These are phyloP conservation scores for Aspergillus neotritici DNA, from an alignment of 2,329 filamentous ascomycete species.

Conservation along the genomic window DNA sequence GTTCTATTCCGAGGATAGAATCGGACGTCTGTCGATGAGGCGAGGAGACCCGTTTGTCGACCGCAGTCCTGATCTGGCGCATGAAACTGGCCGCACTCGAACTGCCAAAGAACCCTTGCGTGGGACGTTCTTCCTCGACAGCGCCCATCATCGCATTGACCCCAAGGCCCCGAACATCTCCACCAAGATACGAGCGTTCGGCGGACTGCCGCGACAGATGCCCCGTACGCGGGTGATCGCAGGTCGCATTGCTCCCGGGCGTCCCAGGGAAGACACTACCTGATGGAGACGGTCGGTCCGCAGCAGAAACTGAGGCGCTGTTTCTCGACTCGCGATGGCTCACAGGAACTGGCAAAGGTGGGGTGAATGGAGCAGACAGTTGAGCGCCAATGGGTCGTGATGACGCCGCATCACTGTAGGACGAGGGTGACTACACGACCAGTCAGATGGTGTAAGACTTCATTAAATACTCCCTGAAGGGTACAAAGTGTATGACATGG, in stretches of 20 bases:
- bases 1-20: constrained; percentile 9
- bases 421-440: too few species aligned
- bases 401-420: background rate
- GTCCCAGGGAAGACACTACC: constrained; percentile 1
- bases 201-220: background rate
- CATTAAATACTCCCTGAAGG: too few species aligned
- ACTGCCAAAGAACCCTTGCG: constrained; percentile 44
- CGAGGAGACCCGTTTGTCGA: constrained; percentile 29
- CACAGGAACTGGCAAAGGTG: background rate
- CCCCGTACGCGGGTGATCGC: background rate
- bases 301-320: background rate
- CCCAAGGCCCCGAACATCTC: constrained; percentile 19
- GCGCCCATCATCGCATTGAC: constrained; percentile 46
- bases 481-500: too few species aligned
- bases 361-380: background rate
- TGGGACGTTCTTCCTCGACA: constrained; percentile 38
- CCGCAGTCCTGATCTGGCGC: constrained; percentile 42
- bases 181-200: background rate
- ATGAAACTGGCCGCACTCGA: constrained; percentile 47
- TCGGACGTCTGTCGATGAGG: constrained; percentile 16
- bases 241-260: background rate
- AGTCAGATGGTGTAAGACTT: too few species aligned
- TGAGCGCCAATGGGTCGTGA: background rate
- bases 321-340: background rate
- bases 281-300: constrained; percentile 2